Percentiles rank a stretch among this genome's conserved stretches.
phyloP scores from a whole-genome alignment of 2,329 filamentous ascomycete genomes.

The Amauroascus niger region DNA sequence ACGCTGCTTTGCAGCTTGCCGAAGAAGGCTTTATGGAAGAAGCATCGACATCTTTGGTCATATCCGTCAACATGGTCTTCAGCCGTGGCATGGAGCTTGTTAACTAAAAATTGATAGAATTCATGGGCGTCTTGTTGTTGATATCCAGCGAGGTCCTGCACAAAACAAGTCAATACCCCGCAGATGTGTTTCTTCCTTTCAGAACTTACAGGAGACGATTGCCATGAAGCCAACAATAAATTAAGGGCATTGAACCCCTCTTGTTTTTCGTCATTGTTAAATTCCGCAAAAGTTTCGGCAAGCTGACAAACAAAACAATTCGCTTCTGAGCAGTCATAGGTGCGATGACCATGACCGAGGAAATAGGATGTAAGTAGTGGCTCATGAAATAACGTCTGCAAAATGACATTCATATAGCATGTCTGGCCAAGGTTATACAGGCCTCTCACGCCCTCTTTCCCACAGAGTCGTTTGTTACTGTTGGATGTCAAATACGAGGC shows the following conservation, averaged over 20 bases:
- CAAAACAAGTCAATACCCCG: constrained; percentile 37
- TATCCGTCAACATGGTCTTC: constrained; percentile 59
- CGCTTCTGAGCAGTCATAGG: constrained; percentile 56
- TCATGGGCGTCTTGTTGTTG: constrained; percentile 96
- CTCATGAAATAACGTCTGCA: constrained; percentile 90
- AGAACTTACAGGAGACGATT: constrained; percentile 28
- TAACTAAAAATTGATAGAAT: constrained; percentile 90
- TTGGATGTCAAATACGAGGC: constrained; percentile 68
- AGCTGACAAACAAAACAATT: constrained; percentile 53
- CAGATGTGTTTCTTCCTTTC: constrained; percentile 27
- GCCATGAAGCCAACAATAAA: constrained; percentile 83
- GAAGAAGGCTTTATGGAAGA: constrained; percentile 90
- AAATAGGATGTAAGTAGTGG: constrained; percentile 87
- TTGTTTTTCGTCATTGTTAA: constrained; percentile 54
- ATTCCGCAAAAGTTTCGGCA: constrained; percentile 54
- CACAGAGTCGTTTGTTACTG: constrained; percentile 68
- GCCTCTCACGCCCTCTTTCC: constrained; percentile 76
- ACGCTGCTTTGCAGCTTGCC: constrained; percentile 85
- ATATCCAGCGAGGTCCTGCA: constrained; percentile 67
- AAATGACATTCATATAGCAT: constrained; percentile 93
- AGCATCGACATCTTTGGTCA: constrained; percentile 60
- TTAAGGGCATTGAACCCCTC: constrained; percentile 86
- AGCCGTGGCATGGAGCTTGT: constrained; percentile 71
- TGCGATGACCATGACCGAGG: constrained; percentile 78
- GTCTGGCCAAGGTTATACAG: constrained; percentile 98